Conservation (phyloP, 306 rosid genomes). For the Vigna hirtella region DNA sequence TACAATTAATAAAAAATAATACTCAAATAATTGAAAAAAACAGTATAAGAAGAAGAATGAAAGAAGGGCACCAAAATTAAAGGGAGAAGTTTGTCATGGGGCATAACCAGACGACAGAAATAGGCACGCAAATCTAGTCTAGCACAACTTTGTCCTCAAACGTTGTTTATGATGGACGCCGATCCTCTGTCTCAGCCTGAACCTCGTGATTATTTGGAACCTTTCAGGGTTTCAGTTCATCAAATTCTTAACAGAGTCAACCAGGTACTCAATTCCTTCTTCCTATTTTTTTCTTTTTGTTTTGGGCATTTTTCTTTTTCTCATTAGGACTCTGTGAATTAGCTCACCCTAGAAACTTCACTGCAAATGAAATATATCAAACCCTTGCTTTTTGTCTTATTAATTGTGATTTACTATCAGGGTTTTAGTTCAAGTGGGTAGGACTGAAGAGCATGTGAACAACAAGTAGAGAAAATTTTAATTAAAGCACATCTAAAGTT, state of each 20-base stretch:
- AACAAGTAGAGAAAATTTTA: neutral
- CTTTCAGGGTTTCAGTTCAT: constrained; percentile 3
- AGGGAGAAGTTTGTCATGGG: neutral
- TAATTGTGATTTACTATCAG: neutral
- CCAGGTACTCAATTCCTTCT: constrained; percentile 6
- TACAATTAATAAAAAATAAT: too few relatives aligned
- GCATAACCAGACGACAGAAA: too few relatives aligned
- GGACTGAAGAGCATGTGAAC: neutral
- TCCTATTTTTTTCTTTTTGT: too few relatives aligned
- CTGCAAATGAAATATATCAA: neutral
- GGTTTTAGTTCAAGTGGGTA: neutral
- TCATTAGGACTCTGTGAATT: neutral
- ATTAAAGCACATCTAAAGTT: neutral
- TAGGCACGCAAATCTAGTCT: too few relatives aligned
- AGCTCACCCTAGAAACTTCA: neutral
- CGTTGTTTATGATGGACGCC: neutral
- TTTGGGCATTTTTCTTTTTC: neutral
- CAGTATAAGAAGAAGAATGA: neutral
- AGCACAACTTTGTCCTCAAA: too few relatives aligned
- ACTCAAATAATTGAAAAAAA: neutral
- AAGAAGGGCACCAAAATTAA: too few relatives aligned
- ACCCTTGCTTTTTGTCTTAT: neutral
- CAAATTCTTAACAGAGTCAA: constrained; percentile 1
- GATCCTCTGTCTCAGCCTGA: neutral
- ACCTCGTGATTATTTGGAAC: neutral